Evolutionary conservation across 2,329 filamentous ascomycete genomes (phyloP), one percentile per base, ranked within the genome.

Genomic region (Curvularia sp.): DNA sequence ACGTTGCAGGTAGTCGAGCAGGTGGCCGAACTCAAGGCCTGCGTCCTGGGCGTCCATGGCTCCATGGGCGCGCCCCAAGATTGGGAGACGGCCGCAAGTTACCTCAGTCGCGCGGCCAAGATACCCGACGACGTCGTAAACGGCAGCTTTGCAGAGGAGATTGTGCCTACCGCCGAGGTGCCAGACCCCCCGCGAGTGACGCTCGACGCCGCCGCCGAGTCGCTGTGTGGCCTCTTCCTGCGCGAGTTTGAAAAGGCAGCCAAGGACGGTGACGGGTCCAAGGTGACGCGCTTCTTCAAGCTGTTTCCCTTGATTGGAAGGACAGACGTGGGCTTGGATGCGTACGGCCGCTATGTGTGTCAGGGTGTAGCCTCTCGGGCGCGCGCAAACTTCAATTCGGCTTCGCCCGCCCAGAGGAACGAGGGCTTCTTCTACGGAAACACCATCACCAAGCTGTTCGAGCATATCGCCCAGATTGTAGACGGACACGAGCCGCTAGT

Each of bases 61-160:
- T 96, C 91, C 59, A 99, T 99, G 95, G 95, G 94, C 32, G 94
- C 93, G 4, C 92, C 95, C 41, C 95, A 99, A 78, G 95, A 99
- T 80, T 99, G 95, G 95, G 95, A 99, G 78, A 95, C 92, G 3
- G 95, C 95, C 3, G 95, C 95, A 1, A 90, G 86, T 46, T 98
- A 98, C 77, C 84, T 99, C 57, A 87, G 90, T 63, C 87, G 94
- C 43, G 93, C 95, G 6, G 88, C 88, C 59, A 88, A 90, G 66
- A 88, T 99, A 12, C 93, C 94, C 0, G 84, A 88, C 49, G 83
- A 89, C 1, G 94, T 99, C 49, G 84, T 93, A 49, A 85, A 90
- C 65, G 92, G 95, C 25, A 86, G 87, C 15, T 99, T 99, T 74
- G 94, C 95, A 0, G 90, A 93, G 34, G 87, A 92, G 64, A 94